Conservation (phyloP, 73 alveolate genomes). For the Halteria grandinella region DNA sequence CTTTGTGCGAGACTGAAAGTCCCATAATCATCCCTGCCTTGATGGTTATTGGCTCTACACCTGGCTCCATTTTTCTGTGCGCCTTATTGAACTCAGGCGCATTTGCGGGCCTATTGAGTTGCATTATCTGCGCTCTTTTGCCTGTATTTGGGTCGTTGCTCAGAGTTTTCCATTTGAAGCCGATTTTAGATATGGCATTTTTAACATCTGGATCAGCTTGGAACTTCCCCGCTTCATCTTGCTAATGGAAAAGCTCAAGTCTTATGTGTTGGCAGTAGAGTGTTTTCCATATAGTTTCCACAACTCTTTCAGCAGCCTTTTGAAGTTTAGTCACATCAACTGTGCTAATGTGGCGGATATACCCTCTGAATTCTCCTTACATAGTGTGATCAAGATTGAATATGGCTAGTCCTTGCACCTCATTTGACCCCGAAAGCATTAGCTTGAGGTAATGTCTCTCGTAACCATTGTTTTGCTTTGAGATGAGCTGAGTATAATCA, state of each 20-base stretch:
- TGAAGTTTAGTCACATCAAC: neutral
- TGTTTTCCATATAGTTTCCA: constrained; percentile 41
- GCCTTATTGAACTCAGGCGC: neutral
- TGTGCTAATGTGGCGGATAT: constrained; percentile 13
- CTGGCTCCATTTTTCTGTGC: constrained; percentile 21
- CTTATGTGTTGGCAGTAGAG: constrained; percentile 36
- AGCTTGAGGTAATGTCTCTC: constrained; percentile 43
- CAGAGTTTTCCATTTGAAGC: constrained; percentile 44
- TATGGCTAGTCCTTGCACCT: constrained; percentile 10
- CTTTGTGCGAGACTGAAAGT: too few species aligned
- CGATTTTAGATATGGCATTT: constrained; percentile 21
- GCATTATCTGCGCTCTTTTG: constrained; percentile 50
- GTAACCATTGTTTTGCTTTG: constrained; percentile 29
- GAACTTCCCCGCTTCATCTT: constrained; percentile 35
- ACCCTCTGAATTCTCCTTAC: constrained; percentile 29
- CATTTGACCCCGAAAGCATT: neutral
- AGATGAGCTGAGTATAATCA: neutral
- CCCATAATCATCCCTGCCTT: constrained; percentile 16
- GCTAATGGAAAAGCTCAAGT: constrained; percentile 25
- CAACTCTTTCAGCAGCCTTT: neutral
- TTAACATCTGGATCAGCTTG: constrained; percentile 46
- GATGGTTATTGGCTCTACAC: constrained; percentile 13
- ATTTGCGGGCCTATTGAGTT: constrained; percentile 38
- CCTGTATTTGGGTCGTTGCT: constrained; percentile 53
- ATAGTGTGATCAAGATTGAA: constrained; percentile 24